Evolutionary conservation across 2,329 filamentous ascomycete species (phyloP), one percentile per base, ranked within the genome.

Genomic region (Ceratocystis harringtonii): DNA sequence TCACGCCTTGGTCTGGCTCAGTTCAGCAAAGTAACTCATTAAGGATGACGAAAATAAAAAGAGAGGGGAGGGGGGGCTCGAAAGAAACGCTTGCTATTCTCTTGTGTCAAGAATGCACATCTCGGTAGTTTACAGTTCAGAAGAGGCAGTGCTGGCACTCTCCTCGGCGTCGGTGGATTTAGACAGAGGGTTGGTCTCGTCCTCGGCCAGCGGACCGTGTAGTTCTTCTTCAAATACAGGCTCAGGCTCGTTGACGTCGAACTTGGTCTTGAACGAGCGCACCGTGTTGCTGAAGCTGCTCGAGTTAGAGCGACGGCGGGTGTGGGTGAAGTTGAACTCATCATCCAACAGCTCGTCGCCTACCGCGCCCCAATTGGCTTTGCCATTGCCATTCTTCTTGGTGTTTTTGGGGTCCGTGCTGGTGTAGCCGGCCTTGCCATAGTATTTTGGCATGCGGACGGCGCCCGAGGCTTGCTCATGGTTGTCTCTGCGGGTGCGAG

Each of bases 311-410:
- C 90, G 91, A 75, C 92, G 94, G 69, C 92, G 90, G 66, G 88
- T 80, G 71, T 96, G 94, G 79, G 81, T 82, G 73, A 95, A 86
- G 73, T 85, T 91, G 79, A 94, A 95, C 70, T 84, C 80, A 72
- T 88, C 85, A 72, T 86, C 85, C 74, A 96, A 90, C 72, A 90
- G 83, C 76, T 97, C 94, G 68, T 91, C 88, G 68, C 90, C 91
- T 58, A 85, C 80, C 68, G 82, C 83, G 72, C 94, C 94, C 92
- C 92, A 99, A 77, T 96, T 96, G 74, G 88, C 90, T 77, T 89
- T 92, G 70, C 92, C 92, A 70, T 84, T 88, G 69, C 92, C 92
- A 73, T 95, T 89, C 81, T 99, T 99, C 86, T 99, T 99, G 12
- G 60, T 63, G 74, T 88, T 87, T 81, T 95, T 94, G 68, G 94